Percentiles rank a stretch among this genome's conserved stretches.
Evolutionary conservation across 202 grass and related monocot species (phyloP).

Genomic region (Dendrocalamus latiflorus): DNA sequence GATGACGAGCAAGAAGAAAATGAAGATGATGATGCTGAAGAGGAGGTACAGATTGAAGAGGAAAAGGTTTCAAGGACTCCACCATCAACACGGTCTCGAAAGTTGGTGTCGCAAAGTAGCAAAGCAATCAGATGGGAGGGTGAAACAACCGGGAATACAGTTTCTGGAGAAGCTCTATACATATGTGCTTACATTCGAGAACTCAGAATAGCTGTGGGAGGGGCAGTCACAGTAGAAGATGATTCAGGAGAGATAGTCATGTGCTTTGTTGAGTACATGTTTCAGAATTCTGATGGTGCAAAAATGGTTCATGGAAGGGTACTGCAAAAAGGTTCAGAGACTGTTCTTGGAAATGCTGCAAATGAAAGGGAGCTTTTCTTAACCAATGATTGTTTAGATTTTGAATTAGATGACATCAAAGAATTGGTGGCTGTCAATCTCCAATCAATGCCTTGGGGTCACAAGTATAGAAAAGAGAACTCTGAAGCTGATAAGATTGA

Average conservation of each 20-base stretch:
- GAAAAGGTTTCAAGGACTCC: constrained; percentile 33
- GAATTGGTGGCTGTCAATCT: constrained; percentile 68
- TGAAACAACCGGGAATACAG: constrained; percentile 45
- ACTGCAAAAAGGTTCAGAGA: constrained; percentile 64
- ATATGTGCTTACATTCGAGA: constrained; percentile 51
- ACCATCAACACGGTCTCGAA: constrained; percentile 40
- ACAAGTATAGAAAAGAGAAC: constrained; percentile 85
- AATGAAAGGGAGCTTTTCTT: constrained; percentile 94
- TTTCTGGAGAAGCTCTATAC: constrained; percentile 60
- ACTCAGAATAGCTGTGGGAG: constrained; percentile 50
- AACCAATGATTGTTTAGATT: constrained; percentile 82
- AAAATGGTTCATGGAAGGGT: constrained; percentile 91
- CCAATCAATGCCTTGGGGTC: constrained; percentile 68
- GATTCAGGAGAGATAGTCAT: constrained; percentile 60
- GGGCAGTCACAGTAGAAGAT: constrained; percentile 60
- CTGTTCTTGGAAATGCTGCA: constrained; percentile 92
- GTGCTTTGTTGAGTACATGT: constrained; percentile 91
- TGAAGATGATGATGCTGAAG: constrained; percentile 72
- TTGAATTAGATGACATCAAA: constrained; percentile 78
- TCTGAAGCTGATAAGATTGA: constrained; percentile 63
- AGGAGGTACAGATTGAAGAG: constrained; percentile 42
- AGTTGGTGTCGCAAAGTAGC: constrained; percentile 43
- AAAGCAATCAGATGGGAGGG: constrained; percentile 70
- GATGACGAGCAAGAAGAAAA: constrained; percentile 76
- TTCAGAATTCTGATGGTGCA: constrained; percentile 56